phyloP scores from a whole-genome alignment of 2,329 filamentous ascomycete species.

The Westerdykella ornata region DNA sequence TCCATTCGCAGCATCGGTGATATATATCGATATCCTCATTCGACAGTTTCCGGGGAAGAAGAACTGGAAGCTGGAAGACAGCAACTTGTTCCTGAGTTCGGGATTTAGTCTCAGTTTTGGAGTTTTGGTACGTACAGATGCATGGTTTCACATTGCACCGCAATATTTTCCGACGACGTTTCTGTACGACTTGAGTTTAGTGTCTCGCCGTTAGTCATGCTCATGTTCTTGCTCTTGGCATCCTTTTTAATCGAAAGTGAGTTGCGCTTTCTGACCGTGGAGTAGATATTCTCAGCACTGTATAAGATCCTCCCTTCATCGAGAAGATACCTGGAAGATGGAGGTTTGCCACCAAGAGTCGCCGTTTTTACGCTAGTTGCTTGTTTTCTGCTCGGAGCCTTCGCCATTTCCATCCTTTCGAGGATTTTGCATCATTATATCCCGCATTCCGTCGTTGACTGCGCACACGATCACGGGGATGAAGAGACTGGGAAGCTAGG shows the following conservation, averaged over 20 bases:
- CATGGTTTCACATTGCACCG: not conserved
- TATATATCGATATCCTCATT: conserved; percentile 77
- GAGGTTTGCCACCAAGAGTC: conserved; percentile 57
- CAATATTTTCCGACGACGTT: not conserved
- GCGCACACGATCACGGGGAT: conserved; percentile 65
- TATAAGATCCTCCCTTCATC: conserved; percentile 91
- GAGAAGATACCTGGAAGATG: conserved; percentile 66
- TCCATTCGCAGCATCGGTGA: conserved; percentile 64
- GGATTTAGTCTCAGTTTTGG: conserved; percentile 91
- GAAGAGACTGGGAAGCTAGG: conserved; percentile 35
- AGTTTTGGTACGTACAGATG: conserved; percentile 75
- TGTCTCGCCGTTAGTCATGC: not conserved
- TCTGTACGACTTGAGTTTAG: not conserved
- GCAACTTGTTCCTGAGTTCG: conserved; percentile 76
- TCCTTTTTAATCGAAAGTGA: too few relatives aligned
- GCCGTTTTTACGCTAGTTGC: conserved; percentile 64
- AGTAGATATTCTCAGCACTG: conserved; percentile 79
- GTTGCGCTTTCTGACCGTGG: conserved; percentile 8
- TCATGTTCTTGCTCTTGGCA: not conserved
- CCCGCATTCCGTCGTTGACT: conserved; percentile 74
- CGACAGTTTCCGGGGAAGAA: conserved; percentile 64
- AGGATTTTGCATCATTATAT: conserved; percentile 65
- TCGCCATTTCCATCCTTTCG: conserved; percentile 69
- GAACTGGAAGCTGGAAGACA: conserved; percentile 82
- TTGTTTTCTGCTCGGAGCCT: conserved; percentile 64